Evolutionary conservation across 495 filamentous ascomycete genomes (phyloP), one percentile per base, ranked within the genome.

Genomic region (Neurospora discreta): DNA sequence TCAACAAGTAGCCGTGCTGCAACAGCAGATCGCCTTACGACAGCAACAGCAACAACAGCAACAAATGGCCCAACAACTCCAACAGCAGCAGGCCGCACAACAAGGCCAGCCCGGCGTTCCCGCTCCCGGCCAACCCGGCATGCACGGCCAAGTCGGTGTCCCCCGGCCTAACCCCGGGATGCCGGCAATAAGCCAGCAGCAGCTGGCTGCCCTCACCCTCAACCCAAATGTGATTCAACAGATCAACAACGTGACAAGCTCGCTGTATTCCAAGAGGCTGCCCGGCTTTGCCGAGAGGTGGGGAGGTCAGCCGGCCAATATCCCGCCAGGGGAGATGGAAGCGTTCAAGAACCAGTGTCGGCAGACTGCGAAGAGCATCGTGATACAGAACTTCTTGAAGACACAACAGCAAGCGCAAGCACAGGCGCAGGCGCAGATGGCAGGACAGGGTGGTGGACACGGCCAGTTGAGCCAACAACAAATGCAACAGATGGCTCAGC

Each of bases 181-280:
- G 43, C 26, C 40, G 68, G 75, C 79, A 72, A 78, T 80, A 68
- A 76, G 78, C 30, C 77, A 78, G 33, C 74, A 77, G 20, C 80
- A 81, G 71, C 73, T 79, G 36, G 40, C 69, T 20, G 39, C 23
- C n/a, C 26, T 42, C 42, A 72, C 76, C 41, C 44, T 8, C 20
- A 74, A 71, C 30, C 73, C 74, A 15, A 3, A 11, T 0, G 6
- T 77, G 16, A 75, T 79, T 20, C 33, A n/a, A 2, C 72, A 78
- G 69, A 73, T 78, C 9, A 69, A 71, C 23, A 74, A 76, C 68
- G 82, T 80, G 39, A 79, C 82, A 43, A 80, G 82, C 52, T 73
- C 82, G 16, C 78, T 84, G 70, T 84, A 88, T 33, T 73, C 80
- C 9, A 84, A 86, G 69, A 75, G 85, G n/a, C 82, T 89, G 73